Evolutionary conservation across 257 asterid genomes (phyloP), one percentile per base, ranked within the genome.

Genomic region (Cynanchum wilfordii): DNA sequence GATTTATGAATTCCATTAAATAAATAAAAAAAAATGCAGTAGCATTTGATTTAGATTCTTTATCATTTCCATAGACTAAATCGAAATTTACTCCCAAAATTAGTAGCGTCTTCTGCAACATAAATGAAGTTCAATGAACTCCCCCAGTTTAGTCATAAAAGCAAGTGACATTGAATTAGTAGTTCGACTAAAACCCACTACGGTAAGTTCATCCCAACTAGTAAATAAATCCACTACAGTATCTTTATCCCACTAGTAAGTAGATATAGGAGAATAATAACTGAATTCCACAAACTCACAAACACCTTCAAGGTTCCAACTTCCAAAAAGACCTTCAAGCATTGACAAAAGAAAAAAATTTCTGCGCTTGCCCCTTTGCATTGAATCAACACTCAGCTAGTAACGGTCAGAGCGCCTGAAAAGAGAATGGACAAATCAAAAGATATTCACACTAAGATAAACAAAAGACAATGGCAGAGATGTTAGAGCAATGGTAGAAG

Each of bases 351-450:
- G 15, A 66, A 13, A 42, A 42, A 68, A 13, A 72, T 30, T 58
- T 58, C 60, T 75, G 71, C 73, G 73, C 25, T 33, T 73, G 66
- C 70, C 75, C 75, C 49, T 66, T 17, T 33, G 4, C 64, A 66
- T 42, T 40, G 38, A 15, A 70, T 49, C 49, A 55, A 15, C 59
- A 33, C 64, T 75, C 80, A 67, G 69, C 88, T 87, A 86, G 87
- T 84, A 78, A 27, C 91, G 84, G 44, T 86, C 88, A 3, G 84
- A 74, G 15, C 89, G 89, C 88, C 96, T 89, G 89, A n/a, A 49
- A 55, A 47, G 19, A 38, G 50, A 5, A 44, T 25, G 42, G 66
- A 72, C 6, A 58, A 47, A 29, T 71, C 13, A 55, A 45, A 70
- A 44, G 16, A 7, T 29, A 62, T 55, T 3, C 33, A 5, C 10